These are phyloP conservation scores for Pseudogymnoascus sp. DNA, from an alignment of 2,329 filamentous ascomycete genomes.

Conservation along the genomic window DNA sequence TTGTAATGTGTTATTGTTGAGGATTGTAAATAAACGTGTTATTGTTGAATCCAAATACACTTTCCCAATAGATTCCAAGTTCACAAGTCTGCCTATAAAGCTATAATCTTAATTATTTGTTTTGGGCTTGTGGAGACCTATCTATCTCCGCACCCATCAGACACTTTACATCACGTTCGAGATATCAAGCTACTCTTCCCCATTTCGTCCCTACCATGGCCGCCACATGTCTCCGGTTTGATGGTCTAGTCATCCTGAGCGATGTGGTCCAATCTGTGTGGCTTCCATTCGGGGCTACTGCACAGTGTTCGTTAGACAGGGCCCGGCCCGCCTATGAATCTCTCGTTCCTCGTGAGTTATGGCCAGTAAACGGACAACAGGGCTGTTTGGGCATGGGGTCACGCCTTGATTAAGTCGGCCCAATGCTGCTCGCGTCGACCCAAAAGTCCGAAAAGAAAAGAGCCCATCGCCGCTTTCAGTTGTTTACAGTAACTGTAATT, in stretches of 20 bases:
- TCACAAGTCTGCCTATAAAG: constrained; percentile 1
- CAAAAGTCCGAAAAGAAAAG: constrained; percentile 7
- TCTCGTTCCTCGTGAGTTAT: not conserved
- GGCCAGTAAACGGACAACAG: constrained; percentile 3
- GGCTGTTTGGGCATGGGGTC: constrained; percentile 7
- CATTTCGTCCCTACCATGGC: constrained; percentile 8
- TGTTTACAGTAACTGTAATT: constrained; percentile 3
- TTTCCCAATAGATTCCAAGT: not conserved
- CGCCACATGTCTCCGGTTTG: constrained; percentile 8
- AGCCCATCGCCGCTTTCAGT: not conserved
- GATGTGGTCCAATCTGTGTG: constrained; percentile 11
- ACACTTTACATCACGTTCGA: not conserved
- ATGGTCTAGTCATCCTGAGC: constrained; percentile 6
- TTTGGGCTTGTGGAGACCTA: constrained; percentile 6
- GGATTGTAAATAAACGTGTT: not conserved
- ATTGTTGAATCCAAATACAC: not conserved
- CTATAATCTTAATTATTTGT: constrained; percentile 1
- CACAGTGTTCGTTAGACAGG: constrained; percentile 7
- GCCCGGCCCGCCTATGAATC: constrained; percentile 8
- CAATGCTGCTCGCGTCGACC: constrained; percentile 6
- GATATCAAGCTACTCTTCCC: constrained; percentile 2
- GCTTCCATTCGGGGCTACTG: constrained; percentile 7
- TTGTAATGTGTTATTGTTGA: not conserved
- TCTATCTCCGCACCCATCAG: not conserved
- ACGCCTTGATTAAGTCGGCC: constrained; percentile 9